Evolutionary conservation across 805 yeast genomes (phyloP).

Genomic region (Candida berthetii): DNA sequence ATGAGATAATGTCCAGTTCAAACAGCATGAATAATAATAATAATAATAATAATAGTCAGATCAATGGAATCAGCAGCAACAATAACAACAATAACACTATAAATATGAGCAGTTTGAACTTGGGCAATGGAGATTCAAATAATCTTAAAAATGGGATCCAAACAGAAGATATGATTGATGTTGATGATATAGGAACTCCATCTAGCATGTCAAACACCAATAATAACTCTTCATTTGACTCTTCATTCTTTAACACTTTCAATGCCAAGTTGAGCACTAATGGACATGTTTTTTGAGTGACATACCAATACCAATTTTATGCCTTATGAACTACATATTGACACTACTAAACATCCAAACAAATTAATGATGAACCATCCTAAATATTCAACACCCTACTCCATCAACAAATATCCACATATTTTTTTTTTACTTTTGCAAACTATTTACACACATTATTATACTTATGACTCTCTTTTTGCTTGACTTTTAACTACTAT

Average conservation of each 20-base stretch:
- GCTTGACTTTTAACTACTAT: too few relatives aligned
- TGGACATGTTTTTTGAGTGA: background rate
- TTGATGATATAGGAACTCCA: background rate
- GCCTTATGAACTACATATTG: too few relatives aligned
- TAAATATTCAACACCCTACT: too few relatives aligned
- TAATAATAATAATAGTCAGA: background rate
- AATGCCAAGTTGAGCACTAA: conserved; percentile 1
- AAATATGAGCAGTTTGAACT: background rate
- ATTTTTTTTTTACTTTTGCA: too few relatives aligned
- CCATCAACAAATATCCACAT: too few relatives aligned
- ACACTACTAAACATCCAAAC: too few relatives aligned
- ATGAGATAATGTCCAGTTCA: too few relatives aligned
- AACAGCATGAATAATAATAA: background rate
- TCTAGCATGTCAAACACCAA: background rate
- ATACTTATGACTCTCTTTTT: too few relatives aligned
- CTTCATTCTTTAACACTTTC: conserved; percentile 1
- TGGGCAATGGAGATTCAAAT: too few relatives aligned
- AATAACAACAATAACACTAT: background rate
- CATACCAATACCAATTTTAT: too few relatives aligned
- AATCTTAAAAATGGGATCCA: background rate
- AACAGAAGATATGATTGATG: background rate
- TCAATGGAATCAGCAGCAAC: background rate
- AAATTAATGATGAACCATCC: too few relatives aligned
- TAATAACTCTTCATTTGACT: background rate
- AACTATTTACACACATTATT: too few relatives aligned